phyloP scores from a whole-genome alignment of 441 rosid species.

The Dalechampia spathulata region DNA sequence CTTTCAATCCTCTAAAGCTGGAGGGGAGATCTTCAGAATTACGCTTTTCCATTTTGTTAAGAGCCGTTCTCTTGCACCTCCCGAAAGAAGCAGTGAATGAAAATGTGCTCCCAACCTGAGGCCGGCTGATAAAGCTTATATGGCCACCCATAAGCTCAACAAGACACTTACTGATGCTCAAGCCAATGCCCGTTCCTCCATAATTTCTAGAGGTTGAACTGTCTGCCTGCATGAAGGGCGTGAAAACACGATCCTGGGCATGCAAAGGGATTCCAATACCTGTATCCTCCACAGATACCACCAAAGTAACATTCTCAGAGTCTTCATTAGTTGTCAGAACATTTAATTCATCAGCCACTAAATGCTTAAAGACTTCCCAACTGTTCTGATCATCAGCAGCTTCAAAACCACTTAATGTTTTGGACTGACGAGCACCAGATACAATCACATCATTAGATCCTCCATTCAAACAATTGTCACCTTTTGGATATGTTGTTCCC shows the following conservation, averaged over 20 bases:
- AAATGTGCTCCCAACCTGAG: slow-evolving; percentile 83
- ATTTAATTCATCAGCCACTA: slow-evolving; percentile 39
- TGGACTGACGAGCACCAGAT: slow-evolving; percentile 34
- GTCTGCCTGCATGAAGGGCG: slow-evolving; percentile 96
- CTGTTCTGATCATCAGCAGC: slow-evolving; percentile 77
- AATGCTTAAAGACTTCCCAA: slow-evolving; percentile 75
- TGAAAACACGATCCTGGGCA: slow-evolving; percentile 84
- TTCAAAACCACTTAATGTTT: slow-evolving; percentile 84
- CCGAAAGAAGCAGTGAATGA: slow-evolving; percentile 62
- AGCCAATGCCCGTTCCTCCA: slow-evolving; percentile 96
- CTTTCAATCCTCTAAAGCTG: slow-evolving; percentile 70
- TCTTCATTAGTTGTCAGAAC: slow-evolving; percentile 24
- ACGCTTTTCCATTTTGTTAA: slow-evolving; percentile 36
- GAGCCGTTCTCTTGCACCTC: slow-evolving; percentile 34
- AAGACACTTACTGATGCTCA: slow-evolving; percentile 90
- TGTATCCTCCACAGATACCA: slow-evolving; percentile 88
- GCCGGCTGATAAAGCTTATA: slow-evolving; percentile 68
- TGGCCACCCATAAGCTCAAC: slow-evolving; percentile 92
- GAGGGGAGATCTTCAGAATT: slow-evolving; percentile 61
- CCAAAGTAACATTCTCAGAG: slow-evolving; percentile 45
- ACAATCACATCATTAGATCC: slow-evolving; percentile 32
- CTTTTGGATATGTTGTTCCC: slow-evolving; percentile 32
- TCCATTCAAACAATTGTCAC: slow-evolving; percentile 37
- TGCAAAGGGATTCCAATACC: slow-evolving; percentile 82
- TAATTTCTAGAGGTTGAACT: slow-evolving; percentile 87